These are phyloP conservation scores for Achaetomium macrosporum DNA, from an alignment of 2,329 filamentous ascomycete genomes.

Conservation along the genomic window DNA sequence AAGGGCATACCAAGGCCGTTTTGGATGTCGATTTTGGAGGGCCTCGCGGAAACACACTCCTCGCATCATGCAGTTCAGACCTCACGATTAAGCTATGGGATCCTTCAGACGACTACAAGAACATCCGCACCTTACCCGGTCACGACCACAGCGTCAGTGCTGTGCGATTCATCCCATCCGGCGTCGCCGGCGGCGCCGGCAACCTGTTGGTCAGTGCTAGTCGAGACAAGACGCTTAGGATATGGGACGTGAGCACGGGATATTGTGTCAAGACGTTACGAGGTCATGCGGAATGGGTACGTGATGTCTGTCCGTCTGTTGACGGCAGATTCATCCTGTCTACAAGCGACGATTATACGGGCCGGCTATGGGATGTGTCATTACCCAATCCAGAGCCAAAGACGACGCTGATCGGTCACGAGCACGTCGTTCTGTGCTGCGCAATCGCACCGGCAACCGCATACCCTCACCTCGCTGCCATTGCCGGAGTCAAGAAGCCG, in stretches of 20 bases:
- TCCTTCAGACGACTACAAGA: slow-evolving; percentile 87
- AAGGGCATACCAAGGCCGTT: slow-evolving; percentile 85
- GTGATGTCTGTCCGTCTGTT: slow-evolving; percentile 73
- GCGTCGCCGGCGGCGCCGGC: slow-evolving; percentile 70
- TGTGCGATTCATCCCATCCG: slow-evolving; percentile 81
- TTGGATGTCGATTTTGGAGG: slow-evolving; percentile 88
- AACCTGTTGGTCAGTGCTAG: slow-evolving; percentile 84
- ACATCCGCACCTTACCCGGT: slow-evolving; percentile 82
- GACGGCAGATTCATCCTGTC: slow-evolving; percentile 82
- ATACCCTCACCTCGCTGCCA: slow-evolving; percentile 68
- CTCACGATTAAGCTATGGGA: slow-evolving; percentile 95
- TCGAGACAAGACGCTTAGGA: slow-evolving; percentile 74
- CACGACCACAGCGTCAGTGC: slow-evolving; percentile 90
- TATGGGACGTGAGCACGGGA: slow-evolving; percentile 91
- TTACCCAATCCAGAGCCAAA: slow-evolving; percentile 64
- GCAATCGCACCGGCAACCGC: slow-evolving; percentile 74
- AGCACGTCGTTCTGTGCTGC: slow-evolving; percentile 81
- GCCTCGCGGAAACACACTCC: slow-evolving; percentile 68
- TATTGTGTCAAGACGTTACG: slow-evolving; percentile 88
- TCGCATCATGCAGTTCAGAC: slow-evolving; percentile 80
- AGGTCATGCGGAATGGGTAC: slow-evolving; percentile 86
- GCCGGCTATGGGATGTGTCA: slow-evolving; percentile 78
- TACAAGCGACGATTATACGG: slow-evolving; percentile 74
- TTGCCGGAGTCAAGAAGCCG: slow-evolving; percentile 79
- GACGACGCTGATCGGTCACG: slow-evolving; percentile 76